Conservation (phyloP, 2,329 filamentous ascomycete genomes). For the Talaromyces sp. region DNA sequence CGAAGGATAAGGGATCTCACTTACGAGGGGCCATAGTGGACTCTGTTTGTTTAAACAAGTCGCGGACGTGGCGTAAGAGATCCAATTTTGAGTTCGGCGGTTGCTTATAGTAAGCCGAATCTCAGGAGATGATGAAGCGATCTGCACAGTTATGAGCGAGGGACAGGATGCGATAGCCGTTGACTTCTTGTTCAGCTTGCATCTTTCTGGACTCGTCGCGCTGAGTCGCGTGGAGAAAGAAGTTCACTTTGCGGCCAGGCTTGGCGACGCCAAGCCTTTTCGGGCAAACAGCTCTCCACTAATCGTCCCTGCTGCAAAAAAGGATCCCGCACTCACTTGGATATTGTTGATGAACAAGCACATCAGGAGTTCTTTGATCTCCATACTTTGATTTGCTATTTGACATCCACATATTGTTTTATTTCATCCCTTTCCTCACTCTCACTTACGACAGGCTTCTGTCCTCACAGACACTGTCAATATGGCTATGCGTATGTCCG, state of each 20-base stretch:
- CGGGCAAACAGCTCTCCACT: constrained; percentile 35
- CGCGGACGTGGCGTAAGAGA: constrained; percentile 4
- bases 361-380: background rate
- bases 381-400: background rate
- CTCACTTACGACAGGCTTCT: constrained; percentile 21
- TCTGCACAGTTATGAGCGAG: background rate
- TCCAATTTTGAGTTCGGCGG: constrained; percentile 12
- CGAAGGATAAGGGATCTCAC: constrained; percentile 23
- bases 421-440: constrained; percentile 16
- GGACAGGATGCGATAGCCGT: background rate
- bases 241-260: background rate
- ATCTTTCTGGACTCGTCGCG: constrained; percentile 1
- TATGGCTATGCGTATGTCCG: constrained; percentile 48
- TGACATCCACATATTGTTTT: background rate
- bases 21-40: constrained; percentile 41
- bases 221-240: constrained; percentile 28
- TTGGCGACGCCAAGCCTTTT: constrained; percentile 34
- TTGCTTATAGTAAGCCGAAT: background rate
- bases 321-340: constrained; percentile 11
- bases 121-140: background rate
- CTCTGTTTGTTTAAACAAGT: constrained; percentile 16
- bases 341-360: background rate
- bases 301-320: background rate
- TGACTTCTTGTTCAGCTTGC: background rate
- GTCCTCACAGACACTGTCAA: constrained; percentile 38